Conservation (phyloP, 768 basidiomycete genomes). For the Amanita fuliginea region DNA sequence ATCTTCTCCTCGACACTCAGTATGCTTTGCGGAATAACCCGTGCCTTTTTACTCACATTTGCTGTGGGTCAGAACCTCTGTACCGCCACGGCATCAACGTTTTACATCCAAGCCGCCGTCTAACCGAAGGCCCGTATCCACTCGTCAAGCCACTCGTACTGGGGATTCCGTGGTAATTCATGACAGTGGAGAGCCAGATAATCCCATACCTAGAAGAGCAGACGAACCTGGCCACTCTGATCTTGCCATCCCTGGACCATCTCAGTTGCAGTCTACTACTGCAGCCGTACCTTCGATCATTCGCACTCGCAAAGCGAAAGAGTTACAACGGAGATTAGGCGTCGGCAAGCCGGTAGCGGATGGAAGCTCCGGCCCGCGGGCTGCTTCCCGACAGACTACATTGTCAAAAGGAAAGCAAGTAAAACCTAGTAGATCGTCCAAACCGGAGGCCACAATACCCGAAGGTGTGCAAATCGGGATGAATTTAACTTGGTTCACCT, state of each 20-base stretch:
- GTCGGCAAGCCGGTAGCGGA: slow-evolving; percentile 58
- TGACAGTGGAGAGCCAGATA: slow-evolving; percentile 19
- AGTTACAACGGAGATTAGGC: slow-evolving; percentile 58
- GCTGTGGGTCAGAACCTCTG: slow-evolving; percentile 14
- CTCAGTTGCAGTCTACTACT: slow-evolving; percentile 11
- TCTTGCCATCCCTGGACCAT: slow-evolving; percentile 2
- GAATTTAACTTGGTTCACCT: neutral
- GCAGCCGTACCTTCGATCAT: slow-evolving; percentile 18
- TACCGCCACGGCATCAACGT: slow-evolving; percentile 12
- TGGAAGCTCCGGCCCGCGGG: slow-evolving; percentile 57
- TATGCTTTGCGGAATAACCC: slow-evolving; percentile 14
- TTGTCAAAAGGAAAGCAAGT: slow-evolving; percentile 36
- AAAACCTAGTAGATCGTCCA: slow-evolving; percentile 38
- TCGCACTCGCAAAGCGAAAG: slow-evolving; percentile 61
- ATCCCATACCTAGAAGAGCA: slow-evolving; percentile 3
- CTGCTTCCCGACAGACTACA: slow-evolving; percentile 48
- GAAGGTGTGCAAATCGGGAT: slow-evolving; percentile 31
- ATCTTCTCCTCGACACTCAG: slow-evolving; percentile 54
- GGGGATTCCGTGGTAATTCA: slow-evolving; percentile 38
- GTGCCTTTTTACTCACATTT: neutral
- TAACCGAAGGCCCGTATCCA: slow-evolving; percentile 22
- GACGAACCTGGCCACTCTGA: neutral
- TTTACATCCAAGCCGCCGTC: slow-evolving; percentile 9
- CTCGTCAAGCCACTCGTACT: slow-evolving; percentile 23
- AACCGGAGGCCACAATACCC: slow-evolving; percentile 44